A percentile compares a stretch with the other conserved stretches of the same genome.
phyloP scores from a whole-genome alignment of 257 asterid species.

The Ocimum tenuiflorum region DNA sequence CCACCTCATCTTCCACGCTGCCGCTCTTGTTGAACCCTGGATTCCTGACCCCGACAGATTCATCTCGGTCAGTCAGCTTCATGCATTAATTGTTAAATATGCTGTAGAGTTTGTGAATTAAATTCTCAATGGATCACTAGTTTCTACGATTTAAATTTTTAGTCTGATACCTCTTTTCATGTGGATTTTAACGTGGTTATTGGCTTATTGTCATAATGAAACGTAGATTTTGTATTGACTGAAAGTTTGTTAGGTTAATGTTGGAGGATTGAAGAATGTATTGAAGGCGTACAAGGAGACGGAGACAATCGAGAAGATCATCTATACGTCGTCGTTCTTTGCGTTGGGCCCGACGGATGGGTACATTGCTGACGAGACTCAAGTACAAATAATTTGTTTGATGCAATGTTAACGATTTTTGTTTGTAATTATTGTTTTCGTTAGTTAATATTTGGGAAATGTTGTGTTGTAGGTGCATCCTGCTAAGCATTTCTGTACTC shows the following conservation, averaged over 20 bases:
- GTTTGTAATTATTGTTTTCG: background rate
- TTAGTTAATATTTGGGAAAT: background rate
- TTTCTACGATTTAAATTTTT: background rate
- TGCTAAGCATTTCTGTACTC: constrained; percentile 58
- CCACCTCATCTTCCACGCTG: constrained; percentile 76
- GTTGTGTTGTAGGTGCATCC: constrained; percentile 45
- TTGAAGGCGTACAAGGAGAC: constrained; percentile 58
- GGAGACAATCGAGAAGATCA: constrained; percentile 52
- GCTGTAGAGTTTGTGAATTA: background rate
- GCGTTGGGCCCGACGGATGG: constrained; percentile 93
- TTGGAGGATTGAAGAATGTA: constrained; percentile 84
- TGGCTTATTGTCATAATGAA: background rate
- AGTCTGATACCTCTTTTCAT: background rate
- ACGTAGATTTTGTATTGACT: background rate
- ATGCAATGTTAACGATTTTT: background rate
- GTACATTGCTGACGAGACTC: constrained; percentile 66
- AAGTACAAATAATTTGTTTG: constrained; percentile 29
- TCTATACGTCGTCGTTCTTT: constrained; percentile 86
- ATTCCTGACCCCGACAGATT: constrained; percentile 75
- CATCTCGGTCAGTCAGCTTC: constrained; percentile 30
- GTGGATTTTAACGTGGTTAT: background rate
- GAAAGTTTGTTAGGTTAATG: constrained; percentile 51
- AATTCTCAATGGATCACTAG: background rate
- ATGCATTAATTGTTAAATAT: too few species aligned
- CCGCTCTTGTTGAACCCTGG: constrained; percentile 97